Evolutionary conservation across 495 filamentous ascomycete species (phyloP), one percentile per base, ranked within the genome.

Genomic region (Aspergillus bertholletiae): DNA sequence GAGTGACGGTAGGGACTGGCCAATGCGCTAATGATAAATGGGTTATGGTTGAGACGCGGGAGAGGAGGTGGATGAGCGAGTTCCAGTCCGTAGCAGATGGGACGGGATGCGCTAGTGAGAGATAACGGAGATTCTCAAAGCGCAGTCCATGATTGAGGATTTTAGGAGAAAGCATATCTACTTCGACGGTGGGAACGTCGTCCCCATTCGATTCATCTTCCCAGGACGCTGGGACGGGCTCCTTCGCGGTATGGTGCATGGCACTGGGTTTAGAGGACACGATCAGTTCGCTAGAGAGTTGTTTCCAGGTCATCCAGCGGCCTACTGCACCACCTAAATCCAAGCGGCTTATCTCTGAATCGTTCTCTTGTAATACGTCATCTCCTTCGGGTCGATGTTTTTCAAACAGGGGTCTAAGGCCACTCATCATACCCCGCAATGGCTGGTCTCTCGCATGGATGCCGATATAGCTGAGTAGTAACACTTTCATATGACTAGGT

Each of bases 21-120:
- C 92, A 96, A 65, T 87, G 67, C 9, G 88, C 86, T 5, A 96
- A 73, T 24, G 84, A 90, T 3, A 96, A 79, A 56, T 94, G 87
- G 0, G 89, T 92, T 34, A 94, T 72, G 0, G 73, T 83, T 0
- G 83, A 74, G 0, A 90, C 65, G 46, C 83, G 81, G 0, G 78
- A 68, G 0, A 85, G 73, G n/a, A 92, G 67, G 5, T 73, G 55
- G 12, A 93, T 73, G 21, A 94, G 79, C 7, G 82, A 75, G 13
- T 79, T 76, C 90, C 90, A 94, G 24, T 82, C 88, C 8, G 80
- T 78, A 18, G 57, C 51, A 13, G 49, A 32, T 3, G 61, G 51
- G 18, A 57, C 61, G 1, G 78, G 78, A 50, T 79, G 72, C 0
- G 79, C 77, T 0, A 84, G 66, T 5, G 80, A 84, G 7, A 85